Evolutionary conservation across 371 early-diverging fungal species (phyloP), one percentile per base, ranked within the genome.

Genomic region (Actinomortierella wolfii): DNA sequence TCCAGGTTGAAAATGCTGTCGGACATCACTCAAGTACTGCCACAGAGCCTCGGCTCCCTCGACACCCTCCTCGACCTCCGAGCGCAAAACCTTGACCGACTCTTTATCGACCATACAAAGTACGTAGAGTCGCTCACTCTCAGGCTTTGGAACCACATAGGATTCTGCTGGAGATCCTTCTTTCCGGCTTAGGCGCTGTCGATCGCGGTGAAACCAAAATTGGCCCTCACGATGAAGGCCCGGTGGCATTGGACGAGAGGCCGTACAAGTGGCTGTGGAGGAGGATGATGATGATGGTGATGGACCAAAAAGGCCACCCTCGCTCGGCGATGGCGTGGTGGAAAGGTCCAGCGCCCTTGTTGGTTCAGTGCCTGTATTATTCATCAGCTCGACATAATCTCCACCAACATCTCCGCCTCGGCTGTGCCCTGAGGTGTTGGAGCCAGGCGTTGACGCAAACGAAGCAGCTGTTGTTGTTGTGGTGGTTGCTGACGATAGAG

Each of bases 121-220:
- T 21, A 18, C 47, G 21, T 52, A 52, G 25, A 42, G 44, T 8
- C 44, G 53, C 21, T 41, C 21, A 3, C 24, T 23, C 20, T 25
- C 23, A 9, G 42, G 53, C 20, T 25, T 8, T 24, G 53, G 53
- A 11, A 47, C 21, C 21, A 47, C 17, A 21, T 47, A 47, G 8
- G 88, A 84, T 57, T 88, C 88, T 6, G 88, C 86, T 0, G 86
- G 83, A 0, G 86, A 86, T 17, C 74, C 79, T 54, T 88, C 88
- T 52, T 86, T 86, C 48, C 79, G 78, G 21, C 77, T 68, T 17
- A 88, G 56, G n/a, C 88, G 77, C 17, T 78, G 50, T 17, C 83
- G 78, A 59, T 88, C 88, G 18, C 84, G 76, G 14, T 61, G 45
- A 15, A 64, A 67, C 88, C 88, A 88, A 51, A 88, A 88, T 13